phyloP scores from a whole-genome alignment of 768 basidiomycete genomes.

The Rhizopogon salebrosus region DNA sequence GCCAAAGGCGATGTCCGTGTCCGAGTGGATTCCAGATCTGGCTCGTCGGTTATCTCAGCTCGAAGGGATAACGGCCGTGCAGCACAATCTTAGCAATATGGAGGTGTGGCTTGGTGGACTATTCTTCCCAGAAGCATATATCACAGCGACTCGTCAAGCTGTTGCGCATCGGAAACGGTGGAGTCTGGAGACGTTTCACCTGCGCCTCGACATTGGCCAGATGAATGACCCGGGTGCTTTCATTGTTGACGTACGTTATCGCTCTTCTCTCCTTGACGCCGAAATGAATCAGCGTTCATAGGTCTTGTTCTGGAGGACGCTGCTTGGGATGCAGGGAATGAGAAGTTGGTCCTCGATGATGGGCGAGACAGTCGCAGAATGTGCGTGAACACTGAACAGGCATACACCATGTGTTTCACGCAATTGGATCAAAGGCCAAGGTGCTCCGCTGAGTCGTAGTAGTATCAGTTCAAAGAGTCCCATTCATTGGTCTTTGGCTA shows the following conservation, averaged over 20 bases:
- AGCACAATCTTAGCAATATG: conserved; percentile 57
- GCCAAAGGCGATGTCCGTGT: conserved; percentile 72
- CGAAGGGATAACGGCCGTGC: conserved; percentile 49
- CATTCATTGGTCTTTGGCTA: too few species aligned
- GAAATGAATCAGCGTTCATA: conserved; percentile 23
- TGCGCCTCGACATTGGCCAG: conserved; percentile 78
- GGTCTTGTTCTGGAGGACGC: conserved; percentile 89
- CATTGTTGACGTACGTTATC: conserved; percentile 57
- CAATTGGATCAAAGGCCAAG: too few species aligned
- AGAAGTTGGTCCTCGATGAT: conserved; percentile 74
- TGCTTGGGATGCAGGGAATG: conserved; percentile 50
- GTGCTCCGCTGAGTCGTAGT: too few species aligned
- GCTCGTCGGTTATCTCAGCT: conserved; percentile 79
- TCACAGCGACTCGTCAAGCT: conserved; percentile 94
- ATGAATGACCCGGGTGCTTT: conserved; percentile 77
- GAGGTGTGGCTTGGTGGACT: conserved; percentile 92
- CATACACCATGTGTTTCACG: too few species aligned
- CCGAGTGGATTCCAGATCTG: conserved; percentile 83
- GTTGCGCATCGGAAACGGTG: conserved; percentile 89
- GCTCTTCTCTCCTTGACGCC: conserved; percentile 2
- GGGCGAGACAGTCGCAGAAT: too few species aligned
- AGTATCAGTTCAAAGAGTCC: too few species aligned
- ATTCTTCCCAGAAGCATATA: conserved; percentile 95
- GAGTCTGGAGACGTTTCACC: conserved; percentile 84
- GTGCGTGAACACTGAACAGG: too few species aligned